Evolutionary conservation across 108 stramenopile species (phyloP), one percentile per base, ranked within the genome.

Genomic region (Pseudonitzschia pungens): DNA sequence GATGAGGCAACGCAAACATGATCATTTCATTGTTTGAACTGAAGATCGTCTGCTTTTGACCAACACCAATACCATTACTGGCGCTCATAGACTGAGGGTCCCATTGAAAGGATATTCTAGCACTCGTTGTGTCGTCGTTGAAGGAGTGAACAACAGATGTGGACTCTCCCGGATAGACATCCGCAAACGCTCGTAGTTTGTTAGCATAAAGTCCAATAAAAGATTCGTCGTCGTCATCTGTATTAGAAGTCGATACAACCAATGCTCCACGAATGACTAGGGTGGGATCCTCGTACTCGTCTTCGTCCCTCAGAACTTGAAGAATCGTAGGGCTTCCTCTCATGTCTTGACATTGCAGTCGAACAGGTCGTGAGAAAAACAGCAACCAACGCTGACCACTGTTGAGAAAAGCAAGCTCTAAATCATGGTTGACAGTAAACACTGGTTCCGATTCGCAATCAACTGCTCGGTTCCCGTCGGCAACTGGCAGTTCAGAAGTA

Each of bases 351-450:
- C 86, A 92, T 51, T 75, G 77, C 26, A 96, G 71, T 31, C 58
- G 40, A 12, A 78, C 85, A 10, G 95, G 95, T 26, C 76, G 65
- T 18, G 93, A 95, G 72, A 93, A 77, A 77, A 95, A 97, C 29
- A 94, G 82, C 18, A 95, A 73, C 96, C 96, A 97, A 0, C 93
- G 89, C 60, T 83, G 78, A 50, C 91, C 92, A 24, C 80, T 87
- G 36, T 62, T 62, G 22, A 74, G 65, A 75, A 96, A 93, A 43
- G 63, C 58, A 20, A 96, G 65, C 64, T 90, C 75, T 27, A 92
- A 42, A 42, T 91, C 83, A 12, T 68, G 65, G 32, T 86, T 60
- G 7, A 93, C 92, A 0, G 56, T 70, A 64, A 76, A 68, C 50
- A 41, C 65, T 43, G 70, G 56, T 20, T 63, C 41, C 55, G 53